These are phyloP conservation scores for Biscutella laevigata DNA, from an alignment of 441 rosid genomes.

Conservation along the genomic window DNA sequence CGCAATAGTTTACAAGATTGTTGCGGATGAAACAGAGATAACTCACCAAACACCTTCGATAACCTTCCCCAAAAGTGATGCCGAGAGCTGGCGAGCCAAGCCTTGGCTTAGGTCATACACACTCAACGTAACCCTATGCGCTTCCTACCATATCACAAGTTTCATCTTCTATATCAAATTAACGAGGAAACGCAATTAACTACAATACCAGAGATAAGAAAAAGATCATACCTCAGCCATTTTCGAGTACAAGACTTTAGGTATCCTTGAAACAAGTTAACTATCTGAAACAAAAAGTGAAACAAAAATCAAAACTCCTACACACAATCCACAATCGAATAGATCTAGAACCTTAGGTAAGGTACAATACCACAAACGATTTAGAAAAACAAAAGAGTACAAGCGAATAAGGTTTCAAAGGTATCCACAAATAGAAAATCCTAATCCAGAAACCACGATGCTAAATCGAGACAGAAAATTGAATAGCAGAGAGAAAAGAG, in stretches of 20 bases:
- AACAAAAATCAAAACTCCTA: not conserved
- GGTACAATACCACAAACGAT: not conserved
- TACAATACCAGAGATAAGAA: not conserved
- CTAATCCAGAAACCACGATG: not conserved
- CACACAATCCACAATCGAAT: not conserved
- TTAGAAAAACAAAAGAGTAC: not conserved
- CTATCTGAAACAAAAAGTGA: not conserved
- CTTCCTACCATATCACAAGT: constrained; percentile 48
- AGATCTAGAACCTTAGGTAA: constrained; percentile 16
- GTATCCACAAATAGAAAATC: not conserved
- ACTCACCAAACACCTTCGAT: constrained; percentile 89
- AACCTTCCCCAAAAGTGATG: constrained; percentile 63
- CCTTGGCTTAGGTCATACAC: constrained; percentile 92
- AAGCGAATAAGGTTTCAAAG: too few relatives aligned
- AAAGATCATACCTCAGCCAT: constrained; percentile 65
- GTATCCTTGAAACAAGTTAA: not conserved
- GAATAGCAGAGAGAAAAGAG: not conserved
- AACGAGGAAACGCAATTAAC: not conserved
- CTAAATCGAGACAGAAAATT: constrained; percentile 2
- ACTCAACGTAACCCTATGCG: constrained; percentile 58
- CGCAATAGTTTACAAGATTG: too few relatives aligned
- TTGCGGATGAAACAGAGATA: too few relatives aligned
- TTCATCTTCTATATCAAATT: not conserved
- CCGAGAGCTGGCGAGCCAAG: constrained; percentile 80
- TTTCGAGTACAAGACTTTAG: not conserved